Conservation (phyloP, 352 stramenopile species). For the Plasmopara viticola region DNA sequence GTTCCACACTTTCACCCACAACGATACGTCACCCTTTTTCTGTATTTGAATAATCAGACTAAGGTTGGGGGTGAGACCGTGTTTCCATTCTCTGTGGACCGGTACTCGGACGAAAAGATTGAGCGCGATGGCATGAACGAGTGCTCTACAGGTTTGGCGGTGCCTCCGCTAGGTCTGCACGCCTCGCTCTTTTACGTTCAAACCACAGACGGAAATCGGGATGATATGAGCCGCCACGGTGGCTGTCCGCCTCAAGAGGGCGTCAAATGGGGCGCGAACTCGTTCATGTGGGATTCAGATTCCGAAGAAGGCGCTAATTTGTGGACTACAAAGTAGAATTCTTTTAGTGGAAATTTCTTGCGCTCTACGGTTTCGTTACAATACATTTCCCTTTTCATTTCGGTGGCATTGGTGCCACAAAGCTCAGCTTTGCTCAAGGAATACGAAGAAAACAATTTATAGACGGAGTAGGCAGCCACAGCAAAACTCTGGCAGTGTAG, state of each 20-base stretch:
- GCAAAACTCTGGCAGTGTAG: too few relatives aligned
- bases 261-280: conserved; percentile 83
- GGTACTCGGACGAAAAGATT: conserved; percentile 64
- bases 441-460: too few relatives aligned
- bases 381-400: too few relatives aligned
- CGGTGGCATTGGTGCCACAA: too few relatives aligned
- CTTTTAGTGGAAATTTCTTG: too few relatives aligned
- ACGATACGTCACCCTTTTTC: conserved; percentile 94
- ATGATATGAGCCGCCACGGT: conserved; percentile 75
- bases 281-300: conserved; percentile 85
- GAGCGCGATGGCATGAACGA: conserved; percentile 72
- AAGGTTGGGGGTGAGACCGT: conserved; percentile 94
- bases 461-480: too few relatives aligned
- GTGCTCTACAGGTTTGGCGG: conserved; percentile 67
- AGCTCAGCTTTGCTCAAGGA: too few relatives aligned
- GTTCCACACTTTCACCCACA: conserved; percentile 86
- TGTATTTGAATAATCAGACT: conserved; percentile 95
- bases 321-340: conserved; percentile 63
- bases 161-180: conserved; percentile 62
- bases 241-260: conserved; percentile 80
- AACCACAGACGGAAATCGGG: conserved; percentile 62
- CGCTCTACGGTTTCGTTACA: too few relatives aligned
- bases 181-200: conserved; percentile 84
- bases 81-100: conserved; percentile 89
- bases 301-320: conserved; percentile 72